A percentile compares a stretch with the other conserved stretches of the same genome.
phyloP scores from a whole-genome alignment of 2,329 filamentous ascomycete genomes.

The Exophiala calicioides region DNA sequence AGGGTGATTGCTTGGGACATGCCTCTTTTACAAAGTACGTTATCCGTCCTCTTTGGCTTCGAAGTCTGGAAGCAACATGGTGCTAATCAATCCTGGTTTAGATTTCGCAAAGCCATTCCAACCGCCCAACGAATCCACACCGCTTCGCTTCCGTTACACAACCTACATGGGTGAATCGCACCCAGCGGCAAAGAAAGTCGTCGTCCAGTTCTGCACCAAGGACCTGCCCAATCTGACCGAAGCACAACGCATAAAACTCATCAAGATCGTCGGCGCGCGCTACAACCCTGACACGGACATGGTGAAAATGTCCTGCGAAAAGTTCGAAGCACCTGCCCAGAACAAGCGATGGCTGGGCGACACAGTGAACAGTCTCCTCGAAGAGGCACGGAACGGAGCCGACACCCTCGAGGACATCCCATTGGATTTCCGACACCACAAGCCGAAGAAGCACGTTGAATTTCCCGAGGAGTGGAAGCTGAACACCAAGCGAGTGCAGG shows the following conservation, averaged over 20 bases:
- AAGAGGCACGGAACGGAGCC: slow-evolving; percentile 71
- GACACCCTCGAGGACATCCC: slow-evolving; percentile 90
- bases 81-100: slow-evolving; percentile 42
- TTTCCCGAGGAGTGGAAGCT: slow-evolving; percentile 86
- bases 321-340: slow-evolving; percentile 83
- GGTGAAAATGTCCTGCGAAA: slow-evolving; percentile 88
- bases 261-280: slow-evolving; percentile 80
- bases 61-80: not conserved
- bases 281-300: slow-evolving; percentile 83
- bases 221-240: slow-evolving; percentile 64
- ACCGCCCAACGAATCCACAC: slow-evolving; percentile 63
- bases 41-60: not conserved
- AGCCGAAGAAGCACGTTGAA: slow-evolving; percentile 62
- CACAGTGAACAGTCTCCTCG: slow-evolving; percentile 70
- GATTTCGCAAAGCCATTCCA: slow-evolving; percentile 81
- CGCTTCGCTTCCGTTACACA: slow-evolving; percentile 93
- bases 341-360: slow-evolving; percentile 95
- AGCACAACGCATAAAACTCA: slow-evolving; percentile 73
- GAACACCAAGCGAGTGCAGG: slow-evolving; percentile 46
- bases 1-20: slow-evolving; percentile 92
- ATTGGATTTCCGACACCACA: slow-evolving; percentile 83
- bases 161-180: slow-evolving; percentile 94
- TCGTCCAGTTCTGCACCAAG: slow-evolving; percentile 78
- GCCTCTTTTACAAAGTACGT: slow-evolving; percentile 82
- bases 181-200: slow-evolving; percentile 89